Evolutionary conservation across 2,329 filamentous ascomycete genomes (phyloP).

Genomic region (Fusarium xyrophilum): DNA sequence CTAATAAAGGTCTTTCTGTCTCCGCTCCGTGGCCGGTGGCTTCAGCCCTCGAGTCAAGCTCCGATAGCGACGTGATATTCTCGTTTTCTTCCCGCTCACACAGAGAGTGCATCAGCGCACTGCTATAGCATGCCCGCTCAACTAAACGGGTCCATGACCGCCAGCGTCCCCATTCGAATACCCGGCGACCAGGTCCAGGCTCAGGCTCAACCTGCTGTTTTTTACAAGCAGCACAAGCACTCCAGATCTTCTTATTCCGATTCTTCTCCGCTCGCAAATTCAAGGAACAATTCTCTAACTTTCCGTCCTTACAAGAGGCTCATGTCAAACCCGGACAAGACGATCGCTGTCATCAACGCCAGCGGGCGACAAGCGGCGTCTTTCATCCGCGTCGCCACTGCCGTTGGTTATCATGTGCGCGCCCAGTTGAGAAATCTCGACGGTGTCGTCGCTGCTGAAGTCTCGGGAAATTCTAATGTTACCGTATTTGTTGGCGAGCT

Average conservation of each 20-base stretch:
- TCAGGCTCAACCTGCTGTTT: constrained; percentile 35
- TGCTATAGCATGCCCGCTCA: constrained; percentile 50
- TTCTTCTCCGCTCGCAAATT: constrained; percentile 60
- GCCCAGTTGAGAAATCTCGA: constrained; percentile 89
- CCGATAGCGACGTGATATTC: constrained; percentile 33
- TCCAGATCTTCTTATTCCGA: constrained; percentile 69
- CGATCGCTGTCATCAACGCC: constrained; percentile 93
- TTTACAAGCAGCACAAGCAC: constrained; percentile 62
- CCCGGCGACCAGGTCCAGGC: constrained; percentile 44
- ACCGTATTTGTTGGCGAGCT: constrained; percentile 70
- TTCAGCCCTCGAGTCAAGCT: constrained; percentile 20
- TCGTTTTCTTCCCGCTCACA: constrained; percentile 20
- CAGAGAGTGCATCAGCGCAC: constrained; percentile 34
- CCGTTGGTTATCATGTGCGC: constrained; percentile 90
- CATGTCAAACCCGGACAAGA: constrained; percentile 71
- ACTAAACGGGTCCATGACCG: constrained; percentile 49
- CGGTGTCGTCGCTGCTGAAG: constrained; percentile 86
- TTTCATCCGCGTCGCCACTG: constrained; percentile 90
- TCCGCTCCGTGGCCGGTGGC: constrained; percentile 33
- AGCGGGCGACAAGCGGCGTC: constrained; percentile 95
- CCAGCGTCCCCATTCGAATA: constrained; percentile 50
- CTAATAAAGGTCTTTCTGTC: constrained; percentile 34
- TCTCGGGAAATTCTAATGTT: constrained; percentile 79
- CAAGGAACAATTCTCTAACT: constrained; percentile 66
- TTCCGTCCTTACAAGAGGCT: constrained; percentile 66